Conservation (phyloP, 2,329 filamentous ascomycete genomes). For the Myriosclerotinia duriaeana region DNA sequence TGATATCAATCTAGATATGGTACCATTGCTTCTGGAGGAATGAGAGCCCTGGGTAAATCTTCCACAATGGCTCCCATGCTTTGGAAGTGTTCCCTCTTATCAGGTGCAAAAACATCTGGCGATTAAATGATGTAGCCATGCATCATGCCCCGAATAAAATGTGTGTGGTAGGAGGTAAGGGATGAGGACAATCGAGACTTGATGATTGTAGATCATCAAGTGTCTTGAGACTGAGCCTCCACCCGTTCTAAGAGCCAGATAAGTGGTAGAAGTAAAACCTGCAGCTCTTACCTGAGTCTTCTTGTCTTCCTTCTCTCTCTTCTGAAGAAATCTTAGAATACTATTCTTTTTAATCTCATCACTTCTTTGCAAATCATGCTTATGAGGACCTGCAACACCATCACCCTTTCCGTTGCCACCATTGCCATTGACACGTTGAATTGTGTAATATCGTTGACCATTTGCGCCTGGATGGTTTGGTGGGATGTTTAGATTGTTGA, state of each 20-base stretch:
- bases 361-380: slow-evolving; percentile 69
- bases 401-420: slow-evolving; percentile 71
- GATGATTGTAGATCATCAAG: not conserved
- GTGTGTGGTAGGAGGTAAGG: not conserved
- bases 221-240: not conserved
- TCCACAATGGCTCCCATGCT: not conserved
- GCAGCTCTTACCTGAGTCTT: slow-evolving; percentile 53
- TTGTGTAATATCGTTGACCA: slow-evolving; percentile 65
- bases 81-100: not conserved
- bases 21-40: not conserved
- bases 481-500: slow-evolving; percentile 44
- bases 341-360: slow-evolving; percentile 81
- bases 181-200: too few relatives aligned
- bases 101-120: not conserved
- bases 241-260: not conserved
- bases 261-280: not conserved
- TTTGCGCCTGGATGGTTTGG: slow-evolving; percentile 48
- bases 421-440: slow-evolving; percentile 76
- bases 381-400: slow-evolving; percentile 69
- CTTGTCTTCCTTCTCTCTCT: slow-evolving; percentile 64
- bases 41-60: not conserved
- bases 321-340: slow-evolving; percentile 64
- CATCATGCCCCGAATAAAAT: not conserved
- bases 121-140: not conserved
- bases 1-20: not conserved